phyloP scores from a whole-genome alignment of 2,329 filamentous ascomycete species.

The Beauveria pseudobassiana region DNA sequence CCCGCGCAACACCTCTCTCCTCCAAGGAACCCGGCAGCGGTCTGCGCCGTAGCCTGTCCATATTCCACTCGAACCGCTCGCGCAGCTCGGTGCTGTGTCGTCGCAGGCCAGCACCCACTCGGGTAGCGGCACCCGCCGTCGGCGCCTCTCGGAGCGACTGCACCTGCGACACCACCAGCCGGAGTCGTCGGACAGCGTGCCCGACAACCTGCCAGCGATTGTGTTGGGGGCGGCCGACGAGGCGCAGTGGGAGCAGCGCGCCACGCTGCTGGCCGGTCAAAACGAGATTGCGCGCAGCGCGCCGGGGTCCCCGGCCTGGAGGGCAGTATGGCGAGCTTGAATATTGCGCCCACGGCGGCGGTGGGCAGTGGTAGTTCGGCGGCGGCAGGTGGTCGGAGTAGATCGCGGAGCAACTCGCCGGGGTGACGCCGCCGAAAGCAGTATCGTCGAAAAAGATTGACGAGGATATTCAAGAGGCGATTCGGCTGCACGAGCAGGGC shows the following conservation, averaged over 20 bases:
- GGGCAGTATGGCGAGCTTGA: neutral
- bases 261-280: conserved; percentile 73
- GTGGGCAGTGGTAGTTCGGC: conserved; percentile 22
- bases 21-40: conserved; percentile 22
- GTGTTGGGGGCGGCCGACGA: conserved; percentile 45
- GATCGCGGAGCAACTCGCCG: conserved; percentile 16
- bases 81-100: conserved; percentile 40
- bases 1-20: conserved; percentile 21
- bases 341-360: conserved; percentile 16
- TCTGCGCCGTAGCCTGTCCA: conserved; percentile 36
- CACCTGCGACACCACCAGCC: conserved; percentile 50
- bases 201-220: conserved; percentile 72
- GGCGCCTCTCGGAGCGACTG: conserved; percentile 60
- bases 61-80: conserved; percentile 38
- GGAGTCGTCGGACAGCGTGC: conserved; percentile 65
- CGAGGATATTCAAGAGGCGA: conserved; percentile 87
- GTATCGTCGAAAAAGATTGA: conserved; percentile 49
- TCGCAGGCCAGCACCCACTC: conserved; percentile 31
- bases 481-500: conserved; percentile 81
- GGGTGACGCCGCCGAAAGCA: conserved; percentile 14
- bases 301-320: conserved; percentile 27
- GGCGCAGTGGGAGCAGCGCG: conserved; percentile 84
- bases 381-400: conserved; percentile 1
- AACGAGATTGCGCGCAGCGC: conserved; percentile 42
- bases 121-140: conserved; percentile 14